Evolutionary conservation across 352 stramenopile genomes (phyloP).

Genomic region (Aphanomyces astaci): DNA sequence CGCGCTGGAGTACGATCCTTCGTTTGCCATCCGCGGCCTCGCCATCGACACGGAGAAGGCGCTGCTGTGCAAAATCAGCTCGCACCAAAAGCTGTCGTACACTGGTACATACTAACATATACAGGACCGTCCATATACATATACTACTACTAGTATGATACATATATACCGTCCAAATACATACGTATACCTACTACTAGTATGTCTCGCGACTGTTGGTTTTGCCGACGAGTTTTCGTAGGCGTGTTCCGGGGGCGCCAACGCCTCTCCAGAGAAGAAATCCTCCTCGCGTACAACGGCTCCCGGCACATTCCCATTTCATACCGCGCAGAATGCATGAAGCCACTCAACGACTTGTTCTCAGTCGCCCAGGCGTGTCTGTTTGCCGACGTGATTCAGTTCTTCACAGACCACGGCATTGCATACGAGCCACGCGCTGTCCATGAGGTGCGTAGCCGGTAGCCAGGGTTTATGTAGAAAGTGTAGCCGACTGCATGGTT

Average conservation of each 20-base stretch:
- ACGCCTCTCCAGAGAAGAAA: constrained; percentile 65
- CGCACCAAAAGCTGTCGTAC: constrained; percentile 87
- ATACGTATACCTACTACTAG: too few relatives aligned
- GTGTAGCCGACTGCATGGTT: too few relatives aligned
- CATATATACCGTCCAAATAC: too few relatives aligned
- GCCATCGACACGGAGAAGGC: constrained; percentile 91
- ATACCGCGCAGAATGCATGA: constrained; percentile 79
- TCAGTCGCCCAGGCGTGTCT: constrained; percentile 89
- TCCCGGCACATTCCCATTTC: constrained; percentile 78
- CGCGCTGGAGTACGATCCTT: constrained; percentile 70
- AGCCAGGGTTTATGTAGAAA: too few relatives aligned
- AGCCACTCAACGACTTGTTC: constrained; percentile 92
- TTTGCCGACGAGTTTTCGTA: constrained; percentile 29
- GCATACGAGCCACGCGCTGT: constrained; percentile 83
- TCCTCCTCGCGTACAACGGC: constrained; percentile 84
- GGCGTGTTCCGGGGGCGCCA: constrained; percentile 82
- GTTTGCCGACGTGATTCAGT: constrained; percentile 91
- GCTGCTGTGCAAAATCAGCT: constrained; percentile 91
- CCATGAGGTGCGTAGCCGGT: not conserved
- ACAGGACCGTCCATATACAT: too few relatives aligned
- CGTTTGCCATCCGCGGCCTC: constrained; percentile 88
- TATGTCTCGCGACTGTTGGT: not conserved
- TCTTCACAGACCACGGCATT: constrained; percentile 85
- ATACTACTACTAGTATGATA: too few relatives aligned
- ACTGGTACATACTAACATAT: constrained; percentile 31